Conservation (phyloP, 257 asterid genomes). For the Scutellaria galericulata region DNA sequence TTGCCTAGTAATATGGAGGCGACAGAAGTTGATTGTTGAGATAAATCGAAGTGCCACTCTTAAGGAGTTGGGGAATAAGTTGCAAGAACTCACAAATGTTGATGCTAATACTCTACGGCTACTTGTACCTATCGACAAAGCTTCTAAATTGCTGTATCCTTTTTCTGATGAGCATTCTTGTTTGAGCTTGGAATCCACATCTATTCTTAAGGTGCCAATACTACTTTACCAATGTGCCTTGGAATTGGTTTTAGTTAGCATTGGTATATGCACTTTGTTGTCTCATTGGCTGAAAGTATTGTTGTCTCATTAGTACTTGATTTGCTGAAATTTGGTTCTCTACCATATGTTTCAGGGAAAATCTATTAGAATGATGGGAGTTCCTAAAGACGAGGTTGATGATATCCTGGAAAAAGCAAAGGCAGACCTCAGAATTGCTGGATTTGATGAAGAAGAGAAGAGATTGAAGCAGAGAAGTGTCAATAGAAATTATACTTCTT, state of each 20-base stretch:
- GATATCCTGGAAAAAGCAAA: constrained; percentile 67
- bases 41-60: constrained; percentile 57
- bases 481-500: constrained; percentile 40
- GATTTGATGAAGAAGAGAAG: constrained; percentile 88
- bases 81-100: constrained; percentile 70
- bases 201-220: constrained; percentile 59
- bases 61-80: constrained; percentile 75
- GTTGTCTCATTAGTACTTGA: too few relatives aligned
- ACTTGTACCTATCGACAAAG: constrained; percentile 66
- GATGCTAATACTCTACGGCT: constrained; percentile 74
- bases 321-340: constrained; percentile 8
- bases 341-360: constrained; percentile 59
- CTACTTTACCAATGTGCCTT: constrained; percentile 18
- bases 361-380: constrained; percentile 92
- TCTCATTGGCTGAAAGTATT: too few relatives aligned
- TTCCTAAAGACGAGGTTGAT: constrained; percentile 74
- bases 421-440: constrained; percentile 77
- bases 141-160: constrained; percentile 71
- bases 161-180: constrained; percentile 76
- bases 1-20: constrained; percentile 76
- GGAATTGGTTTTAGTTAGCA: constrained; percentile 3
- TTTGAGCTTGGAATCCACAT: constrained; percentile 57
- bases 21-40: constrained; percentile 58
- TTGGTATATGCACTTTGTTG: too few relatives aligned
- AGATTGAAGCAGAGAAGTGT: constrained; percentile 65